A percentile compares a stretch with the other conserved stretches of the same genome.
phyloP scores from a whole-genome alignment of 2,329 filamentous ascomycete species.

The Paracorniculantispora psalliotae region DNA sequence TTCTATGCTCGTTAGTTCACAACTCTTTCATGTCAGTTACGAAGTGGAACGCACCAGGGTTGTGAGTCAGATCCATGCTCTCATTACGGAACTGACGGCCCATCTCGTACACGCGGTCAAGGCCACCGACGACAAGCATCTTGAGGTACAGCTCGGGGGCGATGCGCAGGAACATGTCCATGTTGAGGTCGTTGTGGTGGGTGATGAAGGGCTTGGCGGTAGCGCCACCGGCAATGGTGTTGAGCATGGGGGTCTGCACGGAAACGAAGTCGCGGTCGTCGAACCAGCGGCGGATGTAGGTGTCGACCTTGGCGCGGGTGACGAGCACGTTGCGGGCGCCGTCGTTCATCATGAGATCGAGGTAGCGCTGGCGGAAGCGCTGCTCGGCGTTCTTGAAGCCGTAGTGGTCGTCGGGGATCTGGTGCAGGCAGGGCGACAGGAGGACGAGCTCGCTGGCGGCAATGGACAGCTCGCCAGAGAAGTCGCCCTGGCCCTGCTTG shows the following conservation, averaged over 20 bases:
- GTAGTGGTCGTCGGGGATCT: slow-evolving; percentile 75
- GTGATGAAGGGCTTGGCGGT: slow-evolving; percentile 92
- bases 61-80: slow-evolving; percentile 70
- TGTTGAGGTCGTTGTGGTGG: slow-evolving; percentile 91
- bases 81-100: slow-evolving; percentile 96
- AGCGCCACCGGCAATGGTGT: slow-evolving; percentile 89
- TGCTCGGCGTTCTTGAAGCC: slow-evolving; percentile 95
- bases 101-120: slow-evolving; percentile 93
- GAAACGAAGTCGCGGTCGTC: slow-evolving; percentile 85
- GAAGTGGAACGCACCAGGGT: slow-evolving; percentile 45
- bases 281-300: slow-evolving; percentile 84
- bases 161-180: slow-evolving; percentile 91
- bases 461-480: slow-evolving; percentile 78
- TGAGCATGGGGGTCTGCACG: slow-evolving; percentile 97
- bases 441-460: slow-evolving; percentile 84
- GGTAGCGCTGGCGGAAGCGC: slow-evolving; percentile 85
- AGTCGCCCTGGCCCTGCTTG: slow-evolving; percentile 67
- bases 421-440: slow-evolving; percentile 82
- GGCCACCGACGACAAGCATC: slow-evolving; percentile 88
- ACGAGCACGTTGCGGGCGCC: slow-evolving; percentile 76
- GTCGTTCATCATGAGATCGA: slow-evolving; percentile 97
- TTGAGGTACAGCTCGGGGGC: slow-evolving; percentile 96
- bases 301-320: slow-evolving; percentile 81
- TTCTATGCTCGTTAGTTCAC: slow-evolving; percentile 46
- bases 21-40: neutral